phyloP scores from a whole-genome alignment of 2,329 filamentous ascomycete species.

The Penicillium oxalicum region DNA sequence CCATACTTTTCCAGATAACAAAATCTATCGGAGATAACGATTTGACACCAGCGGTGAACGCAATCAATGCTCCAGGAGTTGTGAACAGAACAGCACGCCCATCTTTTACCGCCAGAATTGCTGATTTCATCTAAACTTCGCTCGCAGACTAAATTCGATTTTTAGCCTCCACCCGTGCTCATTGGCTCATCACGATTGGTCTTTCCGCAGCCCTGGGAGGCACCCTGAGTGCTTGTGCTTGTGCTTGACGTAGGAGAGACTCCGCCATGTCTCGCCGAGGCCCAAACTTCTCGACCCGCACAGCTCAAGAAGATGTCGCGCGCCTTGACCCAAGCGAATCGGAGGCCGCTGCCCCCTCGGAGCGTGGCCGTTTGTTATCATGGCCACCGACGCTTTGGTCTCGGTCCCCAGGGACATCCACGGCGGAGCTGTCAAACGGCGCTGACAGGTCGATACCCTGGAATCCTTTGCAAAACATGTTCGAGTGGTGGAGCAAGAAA shows the following conservation, averaged over 20 bases:
- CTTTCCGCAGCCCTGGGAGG: not conserved
- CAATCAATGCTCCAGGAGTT: not conserved
- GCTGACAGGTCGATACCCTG: slow-evolving; percentile 16
- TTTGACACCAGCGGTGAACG: slow-evolving; percentile 28
- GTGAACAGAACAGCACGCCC: too few relatives aligned
- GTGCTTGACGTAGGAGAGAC: slow-evolving; percentile 7
- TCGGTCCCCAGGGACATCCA: slow-evolving; percentile 22
- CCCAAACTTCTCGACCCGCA: slow-evolving; percentile 37
- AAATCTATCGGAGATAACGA: slow-evolving; percentile 10
- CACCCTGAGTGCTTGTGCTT: slow-evolving; percentile 4
- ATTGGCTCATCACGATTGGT: not conserved
- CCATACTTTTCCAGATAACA: not conserved
- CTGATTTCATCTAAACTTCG: too few relatives aligned
- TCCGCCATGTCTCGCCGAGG: slow-evolving; percentile 29
- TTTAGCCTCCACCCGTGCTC: too few relatives aligned
- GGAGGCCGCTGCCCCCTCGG: slow-evolving; percentile 14
- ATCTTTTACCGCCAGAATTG: too few relatives aligned
- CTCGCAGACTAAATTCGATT: too few relatives aligned
- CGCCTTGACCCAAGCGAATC: slow-evolving; percentile 31
- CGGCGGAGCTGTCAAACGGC: slow-evolving; percentile 12
- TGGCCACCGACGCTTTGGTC: slow-evolving; percentile 16
- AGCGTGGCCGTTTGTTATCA: slow-evolving; percentile 20
- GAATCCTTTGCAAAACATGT: slow-evolving; percentile 22
- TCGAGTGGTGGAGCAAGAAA: slow-evolving; percentile 21
- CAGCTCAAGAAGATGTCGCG: slow-evolving; percentile 33